Conservation (phyloP, 345 rosid species). For the Brassica cretica region DNA sequence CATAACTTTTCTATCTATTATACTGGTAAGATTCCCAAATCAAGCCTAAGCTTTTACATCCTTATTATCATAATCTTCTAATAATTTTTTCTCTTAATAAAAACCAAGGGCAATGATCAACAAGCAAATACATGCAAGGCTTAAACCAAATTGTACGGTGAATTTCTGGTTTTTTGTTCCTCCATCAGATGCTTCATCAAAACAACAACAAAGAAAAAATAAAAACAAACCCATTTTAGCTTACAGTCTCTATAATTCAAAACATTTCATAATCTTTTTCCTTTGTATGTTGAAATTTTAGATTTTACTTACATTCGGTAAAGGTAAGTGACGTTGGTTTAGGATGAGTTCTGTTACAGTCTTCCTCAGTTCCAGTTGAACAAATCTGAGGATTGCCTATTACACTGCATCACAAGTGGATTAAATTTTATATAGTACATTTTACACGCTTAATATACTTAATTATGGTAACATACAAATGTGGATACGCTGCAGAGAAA, state of each 20-base stretch:
- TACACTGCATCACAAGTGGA: constrained; percentile 47
- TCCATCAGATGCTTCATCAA: constrained; percentile 54
- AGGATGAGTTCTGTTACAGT: constrained; percentile 61
- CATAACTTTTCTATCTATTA: background rate
- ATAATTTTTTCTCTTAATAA: background rate
- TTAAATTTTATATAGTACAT: background rate
- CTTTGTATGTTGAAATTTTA: background rate
- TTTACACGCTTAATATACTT: background rate
- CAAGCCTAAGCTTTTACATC: background rate
- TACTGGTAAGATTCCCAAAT: background rate
- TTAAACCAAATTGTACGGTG: constrained; percentile 70
- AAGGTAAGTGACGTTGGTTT: constrained; percentile 47
- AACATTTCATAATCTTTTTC: background rate
- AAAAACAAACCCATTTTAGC: background rate
- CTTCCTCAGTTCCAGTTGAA: constrained; percentile 52
- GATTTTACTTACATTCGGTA: constrained; percentile 51
- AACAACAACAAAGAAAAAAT: background rate
- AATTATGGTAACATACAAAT: constrained; percentile 4
- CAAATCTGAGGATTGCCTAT: constrained; percentile 83
- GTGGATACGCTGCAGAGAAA: background rate
- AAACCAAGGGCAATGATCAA: constrained; percentile 61
- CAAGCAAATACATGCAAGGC: constrained; percentile 64
- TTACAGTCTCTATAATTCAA: background rate
- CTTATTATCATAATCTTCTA: background rate
- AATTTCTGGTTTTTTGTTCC: constrained; percentile 54